These are phyloP conservation scores for Solanum etuberosum DNA, from an alignment of 257 asterid genomes.

Conservation along the genomic window DNA sequence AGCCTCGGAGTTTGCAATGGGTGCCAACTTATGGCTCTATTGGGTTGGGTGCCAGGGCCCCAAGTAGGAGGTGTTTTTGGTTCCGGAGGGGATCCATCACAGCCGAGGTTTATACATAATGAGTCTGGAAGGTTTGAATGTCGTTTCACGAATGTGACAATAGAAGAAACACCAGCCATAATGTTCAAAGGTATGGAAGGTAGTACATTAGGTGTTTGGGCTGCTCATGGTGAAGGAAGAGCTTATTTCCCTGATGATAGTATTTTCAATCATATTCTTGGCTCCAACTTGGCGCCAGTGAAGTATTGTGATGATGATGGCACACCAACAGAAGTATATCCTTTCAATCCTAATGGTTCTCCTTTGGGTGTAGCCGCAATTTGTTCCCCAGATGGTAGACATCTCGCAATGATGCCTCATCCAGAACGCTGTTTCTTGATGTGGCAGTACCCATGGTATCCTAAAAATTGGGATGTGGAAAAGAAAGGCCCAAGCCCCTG, in stretches of 20 bases:
- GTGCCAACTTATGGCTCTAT: constrained; percentile 94
- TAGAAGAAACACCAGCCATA: constrained; percentile 65
- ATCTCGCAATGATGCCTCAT: constrained; percentile 97
- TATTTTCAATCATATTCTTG: constrained; percentile 29
- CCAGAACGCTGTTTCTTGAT: constrained; percentile 89
- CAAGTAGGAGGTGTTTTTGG: constrained; percentile 68
- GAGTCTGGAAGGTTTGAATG: constrained; percentile 89
- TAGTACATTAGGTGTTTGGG: constrained; percentile 87
- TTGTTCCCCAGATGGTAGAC: constrained; percentile 93
- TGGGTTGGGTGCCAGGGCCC: constrained; percentile 97
- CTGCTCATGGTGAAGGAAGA: constrained; percentile 96
- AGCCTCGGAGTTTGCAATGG: constrained; percentile 93
- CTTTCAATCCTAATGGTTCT: constrained; percentile 72
- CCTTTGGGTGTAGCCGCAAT: constrained; percentile 83
- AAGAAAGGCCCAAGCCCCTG: constrained; percentile 89
- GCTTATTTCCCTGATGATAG: constrained; percentile 66
- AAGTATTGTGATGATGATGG: constrained; percentile 77
- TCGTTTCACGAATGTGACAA: constrained; percentile 75
- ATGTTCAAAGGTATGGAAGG: constrained; percentile 96
- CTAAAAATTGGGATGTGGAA: constrained; percentile 68
- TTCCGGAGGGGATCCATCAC: constrained; percentile 57
- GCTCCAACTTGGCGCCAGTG: constrained; percentile 61
- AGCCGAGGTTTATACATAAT: constrained; percentile 84
- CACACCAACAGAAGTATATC: constrained; percentile 61
- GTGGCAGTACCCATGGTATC: constrained; percentile 99